phyloP scores from a whole-genome alignment of 768 basidiomycete genomes.

The Suillus weaverae region DNA sequence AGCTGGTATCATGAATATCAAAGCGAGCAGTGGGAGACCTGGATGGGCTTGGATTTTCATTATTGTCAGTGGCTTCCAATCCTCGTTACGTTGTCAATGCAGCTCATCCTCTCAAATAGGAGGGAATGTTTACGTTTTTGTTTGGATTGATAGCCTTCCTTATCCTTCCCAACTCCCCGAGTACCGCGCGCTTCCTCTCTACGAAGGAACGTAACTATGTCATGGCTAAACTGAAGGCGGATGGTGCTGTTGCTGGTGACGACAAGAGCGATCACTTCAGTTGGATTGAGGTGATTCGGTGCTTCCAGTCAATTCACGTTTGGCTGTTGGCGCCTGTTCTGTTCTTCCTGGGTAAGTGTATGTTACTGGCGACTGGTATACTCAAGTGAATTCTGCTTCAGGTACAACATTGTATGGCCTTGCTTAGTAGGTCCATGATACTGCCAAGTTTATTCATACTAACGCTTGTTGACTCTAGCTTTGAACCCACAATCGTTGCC shows the following conservation, averaged over 20 bases:
- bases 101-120: constrained; percentile 23
- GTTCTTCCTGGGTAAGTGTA: constrained; percentile 51
- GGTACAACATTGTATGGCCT: constrained; percentile 19
- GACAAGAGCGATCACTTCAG: constrained; percentile 47
- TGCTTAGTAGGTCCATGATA: constrained; percentile 22
- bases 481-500: constrained; percentile 71
- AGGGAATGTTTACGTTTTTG: constrained; percentile 63
- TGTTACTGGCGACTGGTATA: background rate
- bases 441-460: constrained; percentile 41
- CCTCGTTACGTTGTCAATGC: background rate
- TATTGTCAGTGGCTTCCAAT: constrained; percentile 30
- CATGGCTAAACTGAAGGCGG: constrained; percentile 23
- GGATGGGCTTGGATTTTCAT: constrained; percentile 70
- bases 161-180: constrained; percentile 47
- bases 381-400: constrained; percentile 8
- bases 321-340: constrained; percentile 49
- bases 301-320: constrained; percentile 54
- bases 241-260: constrained; percentile 40
- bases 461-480: constrained; percentile 49
- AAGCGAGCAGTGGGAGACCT: constrained; percentile 47
- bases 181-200: constrained; percentile 49
- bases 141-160: constrained; percentile 55
- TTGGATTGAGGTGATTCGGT: constrained; percentile 54
- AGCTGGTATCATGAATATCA: constrained; percentile 56
- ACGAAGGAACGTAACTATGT: constrained; percentile 51